Percentiles rank a stretch among this genome's conserved stretches.
phyloP scores from a whole-genome alignment of 140 eudicot genomes.

The Senecio squalidus region DNA sequence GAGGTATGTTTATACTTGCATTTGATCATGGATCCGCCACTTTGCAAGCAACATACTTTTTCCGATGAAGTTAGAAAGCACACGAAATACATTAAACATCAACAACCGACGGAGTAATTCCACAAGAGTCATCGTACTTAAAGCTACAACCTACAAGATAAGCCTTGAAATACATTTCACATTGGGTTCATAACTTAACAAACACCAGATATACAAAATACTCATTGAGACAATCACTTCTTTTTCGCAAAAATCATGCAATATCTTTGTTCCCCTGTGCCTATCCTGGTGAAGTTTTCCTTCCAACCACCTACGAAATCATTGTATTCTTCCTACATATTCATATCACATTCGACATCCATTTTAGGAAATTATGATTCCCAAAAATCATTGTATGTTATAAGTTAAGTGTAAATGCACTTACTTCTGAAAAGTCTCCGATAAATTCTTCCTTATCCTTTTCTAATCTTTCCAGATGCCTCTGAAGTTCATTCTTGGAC shows the following conservation, averaged over 20 bases:
- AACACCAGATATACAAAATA: background rate
- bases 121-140: conserved; percentile 10
- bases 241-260: conserved; percentile 76
- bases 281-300: conserved; percentile 60
- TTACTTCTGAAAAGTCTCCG: conserved; percentile 69
- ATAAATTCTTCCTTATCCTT: conserved; percentile 71
- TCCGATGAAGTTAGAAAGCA: too few species aligned
- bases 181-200: background rate
- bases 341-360: background rate
- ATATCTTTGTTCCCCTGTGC: conserved; percentile 82
- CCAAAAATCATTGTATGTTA: background rate
- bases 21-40: too few species aligned
- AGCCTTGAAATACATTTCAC: conserved; percentile 16
- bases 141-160: conserved; percentile 16
- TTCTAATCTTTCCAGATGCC: conserved; percentile 63
- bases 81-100: too few species aligned
- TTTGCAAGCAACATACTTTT: too few species aligned
- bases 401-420: conserved; percentile 17
- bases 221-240: conserved; percentile 30
- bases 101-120: too few species aligned
- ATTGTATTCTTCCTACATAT: conserved; percentile 78
- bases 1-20: too few species aligned
- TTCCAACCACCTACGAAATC: conserved; percentile 95
- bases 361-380: background rate
- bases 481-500: conserved; percentile 65